Evolutionary conservation across 2,329 filamentous ascomycete genomes (phyloP).

Genomic region (Aspergillus ochraceoroseus): DNA sequence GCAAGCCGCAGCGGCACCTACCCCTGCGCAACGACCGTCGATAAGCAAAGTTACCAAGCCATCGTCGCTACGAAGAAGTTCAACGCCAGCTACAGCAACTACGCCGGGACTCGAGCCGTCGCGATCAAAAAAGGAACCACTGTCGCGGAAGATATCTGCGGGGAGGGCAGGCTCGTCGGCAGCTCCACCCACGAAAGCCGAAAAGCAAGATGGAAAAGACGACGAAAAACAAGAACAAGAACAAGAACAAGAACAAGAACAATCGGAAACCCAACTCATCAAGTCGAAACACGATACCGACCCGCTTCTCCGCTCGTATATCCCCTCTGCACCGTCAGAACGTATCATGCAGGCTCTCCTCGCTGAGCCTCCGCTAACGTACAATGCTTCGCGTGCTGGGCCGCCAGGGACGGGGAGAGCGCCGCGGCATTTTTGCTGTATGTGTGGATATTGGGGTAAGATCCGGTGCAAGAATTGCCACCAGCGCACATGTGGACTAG

Average conservation of each 20-base stretch:
- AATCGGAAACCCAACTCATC: slow-evolving; percentile 26
- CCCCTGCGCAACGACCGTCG: slow-evolving; percentile 18
- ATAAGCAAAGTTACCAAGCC: slow-evolving; percentile 23
- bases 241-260: slow-evolving; percentile 16
- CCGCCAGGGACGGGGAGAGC: slow-evolving; percentile 33
- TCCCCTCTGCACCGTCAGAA: slow-evolving; percentile 43
- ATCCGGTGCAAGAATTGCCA: slow-evolving; percentile 47
- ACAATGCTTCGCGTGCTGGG: slow-evolving; percentile 44
- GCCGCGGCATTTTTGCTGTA: slow-evolving; percentile 43
- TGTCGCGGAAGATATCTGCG: background rate
- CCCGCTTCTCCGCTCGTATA: slow-evolving; percentile 41
- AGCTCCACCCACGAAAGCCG: slow-evolving; percentile 2
- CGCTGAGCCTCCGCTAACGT: slow-evolving; percentile 45
- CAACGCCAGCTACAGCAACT: slow-evolving; percentile 28
- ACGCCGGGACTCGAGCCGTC: slow-evolving; percentile 14
- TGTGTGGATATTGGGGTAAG: slow-evolving; percentile 51
- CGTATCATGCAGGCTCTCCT: slow-evolving; percentile 45
- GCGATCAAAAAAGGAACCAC: slow-evolving; percentile 11
- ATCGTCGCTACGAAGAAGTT: slow-evolving; percentile 25
- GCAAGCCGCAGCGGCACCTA: slow-evolving; percentile 16
- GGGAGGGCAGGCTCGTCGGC: too few relatives aligned
- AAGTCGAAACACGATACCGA: slow-evolving; percentile 40
- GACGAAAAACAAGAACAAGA: too few relatives aligned
- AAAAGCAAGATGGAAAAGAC: too few relatives aligned
- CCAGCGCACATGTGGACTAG: slow-evolving; percentile 45